Percentiles rank a stretch among this genome's conserved stretches.
Evolutionary conservation across 768 basidiomycete genomes (phyloP).

Genomic region (Suillus plorans): DNA sequence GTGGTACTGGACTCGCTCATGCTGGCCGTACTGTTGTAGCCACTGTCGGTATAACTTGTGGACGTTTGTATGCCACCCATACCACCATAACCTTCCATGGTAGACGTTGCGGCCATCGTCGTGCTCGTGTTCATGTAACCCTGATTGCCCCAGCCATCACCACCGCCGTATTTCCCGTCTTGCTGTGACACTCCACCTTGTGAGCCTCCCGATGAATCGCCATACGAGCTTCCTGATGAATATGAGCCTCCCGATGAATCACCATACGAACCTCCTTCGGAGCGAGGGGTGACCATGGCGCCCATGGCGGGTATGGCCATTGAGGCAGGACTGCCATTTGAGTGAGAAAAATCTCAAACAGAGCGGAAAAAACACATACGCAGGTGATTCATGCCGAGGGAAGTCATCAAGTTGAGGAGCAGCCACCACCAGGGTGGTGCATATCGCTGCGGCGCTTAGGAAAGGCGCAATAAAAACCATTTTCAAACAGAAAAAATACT

Average conservation of each 20-base stretch:
- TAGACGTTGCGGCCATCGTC: conserved; percentile 1
- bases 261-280: neutral
- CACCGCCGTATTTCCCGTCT: neutral
- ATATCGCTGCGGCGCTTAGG: conserved; percentile 52
- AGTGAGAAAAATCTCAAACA: neutral
- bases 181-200: neutral
- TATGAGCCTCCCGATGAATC: conserved; percentile 5
- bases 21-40: neutral
- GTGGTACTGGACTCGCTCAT: neutral
- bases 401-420: conserved; percentile 40
- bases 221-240: conserved; percentile 1
- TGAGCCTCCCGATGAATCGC: conserved; percentile 3
- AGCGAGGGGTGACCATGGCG: neutral
- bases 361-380: neutral
- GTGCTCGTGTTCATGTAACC: neutral
- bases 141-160: neutral
- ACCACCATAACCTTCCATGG: neutral
- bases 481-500: conserved; percentile 42
- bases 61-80: neutral
- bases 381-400: neutral
- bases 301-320: conserved; percentile 1
- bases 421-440: conserved; percentile 52
- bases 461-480: conserved; percentile 64
- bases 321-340: neutral
- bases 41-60: neutral